Base-by-base conservation (phyloP, 2,329 filamentous ascomycete genomes). In the Tolypocladium paradoxum region DNA sequence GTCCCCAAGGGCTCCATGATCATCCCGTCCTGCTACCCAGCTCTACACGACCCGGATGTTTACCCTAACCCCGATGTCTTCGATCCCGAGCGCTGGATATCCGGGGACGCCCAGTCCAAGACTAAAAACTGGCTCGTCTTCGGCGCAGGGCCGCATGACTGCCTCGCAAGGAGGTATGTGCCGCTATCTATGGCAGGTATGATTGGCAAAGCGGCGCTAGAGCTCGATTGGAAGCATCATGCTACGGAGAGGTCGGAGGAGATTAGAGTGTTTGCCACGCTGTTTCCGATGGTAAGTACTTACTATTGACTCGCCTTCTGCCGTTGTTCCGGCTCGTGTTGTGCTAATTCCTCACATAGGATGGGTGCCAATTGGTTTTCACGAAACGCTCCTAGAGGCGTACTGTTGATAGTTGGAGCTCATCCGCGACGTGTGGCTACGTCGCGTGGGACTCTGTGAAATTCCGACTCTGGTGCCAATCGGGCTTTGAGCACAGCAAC, bases 81-180 rank as follows among this genome's bases (percentile, higher is more conserved):
- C 34, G 68, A 79, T 38, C 76, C 76, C 0, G 75, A 79, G 2
- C 68, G 76, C 24, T 79, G 76, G 76, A 75, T 79, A 33, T 67
- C 73, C 0, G 76, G 76, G 0, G 73, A 78, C 52, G 76, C 76
- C 2, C 73, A 73, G 56, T 64, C 67, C 9, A 73, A 78, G 61
- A 76, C 70, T 0, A 77, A 75, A 59, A 79, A 79, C 51, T 79
- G 75, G 75, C 66, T 79, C 1, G 76, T 79, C 0, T 79, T 79
- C 57, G 76, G 76, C 2, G 67, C 75, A 0, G 76, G 76, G 0
- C 59, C 76, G 0, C 76, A 79, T 55, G 73, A 77, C 27, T 79
- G 76, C 54, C 65, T 79, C 1, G 76, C 75, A 1, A 64, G 69
- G 48, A 68, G 65, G 50, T 79, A 78, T 54, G 75, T 79, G 16